A percentile compares a stretch with the other conserved stretches of the same genome.
Evolutionary conservation across 164 flowering plant genomes (phyloP).

Genomic region (Vitis amurensis): DNA sequence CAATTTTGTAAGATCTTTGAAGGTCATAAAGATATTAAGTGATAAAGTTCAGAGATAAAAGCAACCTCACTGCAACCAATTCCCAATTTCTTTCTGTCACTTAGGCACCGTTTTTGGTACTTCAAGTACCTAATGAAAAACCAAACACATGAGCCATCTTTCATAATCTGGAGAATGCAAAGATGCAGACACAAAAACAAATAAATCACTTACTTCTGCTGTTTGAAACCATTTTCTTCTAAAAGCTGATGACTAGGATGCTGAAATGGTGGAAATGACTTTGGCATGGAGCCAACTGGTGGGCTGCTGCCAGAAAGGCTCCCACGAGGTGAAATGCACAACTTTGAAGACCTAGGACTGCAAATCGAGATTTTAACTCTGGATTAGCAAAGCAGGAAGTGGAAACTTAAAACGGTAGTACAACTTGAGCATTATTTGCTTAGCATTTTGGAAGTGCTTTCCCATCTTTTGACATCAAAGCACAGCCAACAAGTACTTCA

Average conservation of each 20-base stretch:
- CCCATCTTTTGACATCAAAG: background rate
- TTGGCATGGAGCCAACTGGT: constrained; percentile 91
- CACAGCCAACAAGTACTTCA: constrained; percentile 1
- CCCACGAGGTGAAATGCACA: constrained; percentile 80
- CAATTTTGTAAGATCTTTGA: too few relatives aligned
- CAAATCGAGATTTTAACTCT: background rate
- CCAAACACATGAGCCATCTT: constrained; percentile 6
- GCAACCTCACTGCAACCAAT: constrained; percentile 96
- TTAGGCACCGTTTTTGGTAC: constrained; percentile 80
- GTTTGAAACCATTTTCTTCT: constrained; percentile 92
- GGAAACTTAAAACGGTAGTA: background rate
- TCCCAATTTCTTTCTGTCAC: constrained; percentile 81
- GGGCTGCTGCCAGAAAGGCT: constrained; percentile 73
- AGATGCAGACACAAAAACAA: constrained; percentile 1
- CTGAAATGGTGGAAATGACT: constrained; percentile 90
- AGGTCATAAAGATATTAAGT: too few relatives aligned
- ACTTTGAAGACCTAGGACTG: constrained; percentile 68
- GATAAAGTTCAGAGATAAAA: constrained; percentile 2
- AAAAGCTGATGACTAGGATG: constrained; percentile 97
- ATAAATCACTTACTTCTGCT: constrained; percentile 73
- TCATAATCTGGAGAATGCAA: background rate
- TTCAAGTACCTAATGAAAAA: constrained; percentile 70
- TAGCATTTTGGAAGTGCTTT: background rate
- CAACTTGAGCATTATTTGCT: background rate
- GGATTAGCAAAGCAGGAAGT: background rate